Percentiles rank a stretch among this genome's conserved stretches.
These are phyloP conservation scores for Sedum album DNA, from an alignment of 164 flowering plant genomes.

Conservation along the genomic window DNA sequence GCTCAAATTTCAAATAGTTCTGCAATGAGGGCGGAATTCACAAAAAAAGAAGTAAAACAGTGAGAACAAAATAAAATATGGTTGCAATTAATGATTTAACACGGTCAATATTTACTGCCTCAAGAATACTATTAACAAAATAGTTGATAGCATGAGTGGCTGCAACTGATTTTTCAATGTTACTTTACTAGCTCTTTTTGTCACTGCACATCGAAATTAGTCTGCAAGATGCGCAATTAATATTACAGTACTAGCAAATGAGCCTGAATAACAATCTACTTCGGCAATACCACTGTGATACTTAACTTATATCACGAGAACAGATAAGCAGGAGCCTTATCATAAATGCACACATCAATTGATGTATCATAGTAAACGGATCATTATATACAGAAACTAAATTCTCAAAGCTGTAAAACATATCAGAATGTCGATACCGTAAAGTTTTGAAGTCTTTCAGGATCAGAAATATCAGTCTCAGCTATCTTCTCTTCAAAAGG, in stretches of 20 bases:
- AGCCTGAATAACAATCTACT: neutral
- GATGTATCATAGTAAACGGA: neutral
- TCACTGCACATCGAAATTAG: too few species aligned
- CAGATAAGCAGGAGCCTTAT: neutral
- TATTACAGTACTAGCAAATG: neutral
- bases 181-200: neutral
- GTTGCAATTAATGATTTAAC: neutral
- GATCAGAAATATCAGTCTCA: slow-evolving; percentile 34
- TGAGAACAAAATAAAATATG: neutral
- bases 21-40: slow-evolving; percentile 24
- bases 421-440: slow-evolving; percentile 33
- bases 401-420: neutral
- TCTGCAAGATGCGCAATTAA: too few species aligned
- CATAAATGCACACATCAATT: neutral
- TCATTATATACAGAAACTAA: neutral
- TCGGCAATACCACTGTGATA: neutral
- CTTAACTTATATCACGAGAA: neutral
- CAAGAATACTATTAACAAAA: neutral
- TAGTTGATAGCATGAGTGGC: neutral
- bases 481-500: slow-evolving; percentile 57
- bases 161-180: neutral
- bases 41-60: neutral
- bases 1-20: slow-evolving; percentile 79
- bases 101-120: neutral
- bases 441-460: slow-evolving; percentile 59